Conservation (phyloP, 257 asterid genomes). For the Pogostemon cablin region DNA sequence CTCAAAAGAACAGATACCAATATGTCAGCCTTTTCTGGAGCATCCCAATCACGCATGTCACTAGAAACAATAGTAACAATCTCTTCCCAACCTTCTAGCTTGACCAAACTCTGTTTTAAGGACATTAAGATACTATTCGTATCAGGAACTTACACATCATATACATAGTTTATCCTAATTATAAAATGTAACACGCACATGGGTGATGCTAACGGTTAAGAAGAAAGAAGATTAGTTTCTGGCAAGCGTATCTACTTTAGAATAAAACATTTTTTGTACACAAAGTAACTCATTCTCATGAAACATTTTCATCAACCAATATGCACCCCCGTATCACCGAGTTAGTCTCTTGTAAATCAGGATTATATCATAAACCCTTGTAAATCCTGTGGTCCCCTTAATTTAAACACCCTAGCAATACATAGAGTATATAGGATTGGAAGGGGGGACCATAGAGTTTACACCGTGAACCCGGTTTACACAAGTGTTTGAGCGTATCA, state of each 20-base stretch:
- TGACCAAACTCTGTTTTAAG: conserved; percentile 77
- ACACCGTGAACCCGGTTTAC: not conserved
- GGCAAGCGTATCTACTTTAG: not conserved
- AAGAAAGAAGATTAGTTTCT: not conserved
- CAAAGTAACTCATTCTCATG: conserved; percentile 6
- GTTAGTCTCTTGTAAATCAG: too few relatives aligned
- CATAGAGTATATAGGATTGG: too few relatives aligned
- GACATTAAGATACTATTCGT: conserved; percentile 24
- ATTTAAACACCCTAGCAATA: too few relatives aligned
- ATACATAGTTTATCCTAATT: conserved; percentile 22
- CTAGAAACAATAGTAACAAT: conserved; percentile 79
- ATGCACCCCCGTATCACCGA: too few relatives aligned
- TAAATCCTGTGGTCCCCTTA: too few relatives aligned
- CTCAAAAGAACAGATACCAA: conserved; percentile 51
- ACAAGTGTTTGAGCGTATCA: conserved; percentile 1
- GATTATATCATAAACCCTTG: too few relatives aligned
- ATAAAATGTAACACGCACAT: not conserved
- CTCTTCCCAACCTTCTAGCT: conserved; percentile 93
- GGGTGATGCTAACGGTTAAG: not conserved
- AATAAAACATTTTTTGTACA: conserved; percentile 4
- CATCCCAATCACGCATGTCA: conserved; percentile 96
- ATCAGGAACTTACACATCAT: conserved; percentile 22
- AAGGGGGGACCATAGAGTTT: not conserved
- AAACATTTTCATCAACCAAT: not conserved
- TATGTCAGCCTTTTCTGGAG: conserved; percentile 97